phyloP scores from a whole-genome alignment of 371 early-diverging fungal genomes.

The Mortierella sp. region DNA sequence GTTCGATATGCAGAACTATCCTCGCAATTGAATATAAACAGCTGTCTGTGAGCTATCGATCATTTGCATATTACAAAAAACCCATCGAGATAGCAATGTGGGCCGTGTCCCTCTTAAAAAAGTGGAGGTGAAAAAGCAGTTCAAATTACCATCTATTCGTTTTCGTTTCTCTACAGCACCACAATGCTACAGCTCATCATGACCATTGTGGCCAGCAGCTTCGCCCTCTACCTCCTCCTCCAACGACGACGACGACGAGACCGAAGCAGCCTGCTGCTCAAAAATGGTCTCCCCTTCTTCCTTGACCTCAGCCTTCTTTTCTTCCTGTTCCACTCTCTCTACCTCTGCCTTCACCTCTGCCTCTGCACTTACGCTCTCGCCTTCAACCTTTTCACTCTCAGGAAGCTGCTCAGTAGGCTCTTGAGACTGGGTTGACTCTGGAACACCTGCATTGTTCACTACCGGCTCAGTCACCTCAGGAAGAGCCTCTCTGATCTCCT shows the following conservation, averaged over 20 bases:
- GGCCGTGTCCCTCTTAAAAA: not conserved
- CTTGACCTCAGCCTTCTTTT: not conserved
- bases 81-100: not conserved
- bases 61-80: not conserved
- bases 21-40: no score
- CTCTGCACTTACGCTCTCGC: not conserved
- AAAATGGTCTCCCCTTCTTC: constrained; percentile 17
- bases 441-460: not conserved
- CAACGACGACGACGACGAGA: not conserved
- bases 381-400: not conserved
- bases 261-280: constrained; percentile 52
- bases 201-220: constrained; percentile 12
- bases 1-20: no score
- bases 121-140: not conserved
- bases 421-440: not conserved
- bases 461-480: constrained; percentile 3
- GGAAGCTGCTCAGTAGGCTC: not conserved
- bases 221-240: constrained; percentile 19
- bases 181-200: constrained; percentile 43
- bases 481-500: not conserved
- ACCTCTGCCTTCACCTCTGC: not conserved
- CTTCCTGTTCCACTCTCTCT: not conserved
- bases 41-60: not conserved
- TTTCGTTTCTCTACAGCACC: not conserved
- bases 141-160: not conserved